A percentile compares a stretch with the other conserved stretches of the same genome.
These are phyloP conservation scores for Neolentinus lepideus DNA, from an alignment of 1,284 basidiomycete genomes.

Conservation along the genomic window DNA sequence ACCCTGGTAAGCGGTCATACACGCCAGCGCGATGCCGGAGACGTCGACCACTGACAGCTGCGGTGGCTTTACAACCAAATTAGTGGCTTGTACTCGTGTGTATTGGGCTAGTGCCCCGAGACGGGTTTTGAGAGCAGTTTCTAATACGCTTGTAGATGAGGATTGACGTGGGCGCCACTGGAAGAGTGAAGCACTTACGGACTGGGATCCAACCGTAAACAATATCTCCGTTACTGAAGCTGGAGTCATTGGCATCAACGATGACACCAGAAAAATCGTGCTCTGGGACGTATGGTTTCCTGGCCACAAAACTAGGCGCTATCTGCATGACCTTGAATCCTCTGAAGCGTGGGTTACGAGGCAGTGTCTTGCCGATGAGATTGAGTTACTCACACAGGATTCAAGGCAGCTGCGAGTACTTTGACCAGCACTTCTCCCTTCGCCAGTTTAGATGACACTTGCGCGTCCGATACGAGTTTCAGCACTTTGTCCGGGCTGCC, in stretches of 20 bases:
- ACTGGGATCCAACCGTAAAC: constrained; percentile 47
- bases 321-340: constrained; percentile 51
- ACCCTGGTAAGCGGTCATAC: constrained; percentile 47
- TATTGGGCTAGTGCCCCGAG: constrained; percentile 54
- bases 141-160: constrained; percentile 11
- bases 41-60: constrained; percentile 44
- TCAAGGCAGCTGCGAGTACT: constrained; percentile 57
- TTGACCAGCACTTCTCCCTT: constrained; percentile 51
- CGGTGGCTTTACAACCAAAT: constrained; percentile 37
- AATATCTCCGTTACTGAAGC: constrained; percentile 46
- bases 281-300: constrained; percentile 46
- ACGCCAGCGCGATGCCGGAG: constrained; percentile 49
- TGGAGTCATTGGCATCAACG: constrained; percentile 42
- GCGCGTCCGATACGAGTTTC: constrained; percentile 32
- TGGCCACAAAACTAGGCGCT: constrained; percentile 40
- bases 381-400: constrained; percentile 46
- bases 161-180: not conserved
- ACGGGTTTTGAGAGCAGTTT: constrained; percentile 13
- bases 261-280: constrained; percentile 58
- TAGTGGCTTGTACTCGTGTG: constrained; percentile 30
- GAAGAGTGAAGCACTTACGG: constrained; percentile 21
- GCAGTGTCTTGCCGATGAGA: not conserved
- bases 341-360: constrained; percentile 18
- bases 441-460: constrained; percentile 35
- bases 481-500: constrained; percentile 39